Evolutionary conservation across 129 eudicot genomes (phyloP).

Genomic region (Flaveria bidentis): DNA sequence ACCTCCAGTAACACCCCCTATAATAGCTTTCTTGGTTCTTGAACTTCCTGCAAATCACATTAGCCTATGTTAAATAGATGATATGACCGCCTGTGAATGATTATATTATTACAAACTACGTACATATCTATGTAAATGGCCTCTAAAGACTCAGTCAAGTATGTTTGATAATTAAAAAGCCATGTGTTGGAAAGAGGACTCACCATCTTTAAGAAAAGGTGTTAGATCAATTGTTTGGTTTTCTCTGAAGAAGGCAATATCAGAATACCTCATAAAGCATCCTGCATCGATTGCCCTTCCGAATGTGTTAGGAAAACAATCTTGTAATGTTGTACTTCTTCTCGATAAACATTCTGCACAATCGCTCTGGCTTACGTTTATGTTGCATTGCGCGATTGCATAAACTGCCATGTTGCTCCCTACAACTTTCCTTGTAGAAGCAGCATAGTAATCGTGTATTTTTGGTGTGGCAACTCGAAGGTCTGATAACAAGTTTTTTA

Average conservation of each 20-base stretch:
- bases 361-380: conserved; percentile 21
- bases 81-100: neutral
- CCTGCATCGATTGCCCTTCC: conserved; percentile 10
- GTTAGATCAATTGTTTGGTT: conserved; percentile 30
- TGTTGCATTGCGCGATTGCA: conserved; percentile 36
- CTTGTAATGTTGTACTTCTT: neutral
- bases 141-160: neutral
- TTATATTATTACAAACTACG: neutral
- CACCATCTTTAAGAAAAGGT: conserved; percentile 20
- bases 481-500: conserved; percentile 20
- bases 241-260: conserved; percentile 14
- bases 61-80: neutral
- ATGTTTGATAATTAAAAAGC: neutral
- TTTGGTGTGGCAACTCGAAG: conserved; percentile 36
- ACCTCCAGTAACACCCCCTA: neutral
- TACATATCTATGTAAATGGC: neutral
- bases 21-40: neutral
- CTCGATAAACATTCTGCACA: conserved; percentile 24
- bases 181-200: neutral
- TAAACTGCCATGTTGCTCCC: conserved; percentile 21
- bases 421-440: conserved; percentile 15
- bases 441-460: conserved; percentile 28
- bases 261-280: neutral
- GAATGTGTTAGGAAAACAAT: neutral
- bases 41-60: neutral